phyloP scores from a whole-genome alignment of 495 filamentous ascomycete genomes.

The Tuber magnatum region DNA sequence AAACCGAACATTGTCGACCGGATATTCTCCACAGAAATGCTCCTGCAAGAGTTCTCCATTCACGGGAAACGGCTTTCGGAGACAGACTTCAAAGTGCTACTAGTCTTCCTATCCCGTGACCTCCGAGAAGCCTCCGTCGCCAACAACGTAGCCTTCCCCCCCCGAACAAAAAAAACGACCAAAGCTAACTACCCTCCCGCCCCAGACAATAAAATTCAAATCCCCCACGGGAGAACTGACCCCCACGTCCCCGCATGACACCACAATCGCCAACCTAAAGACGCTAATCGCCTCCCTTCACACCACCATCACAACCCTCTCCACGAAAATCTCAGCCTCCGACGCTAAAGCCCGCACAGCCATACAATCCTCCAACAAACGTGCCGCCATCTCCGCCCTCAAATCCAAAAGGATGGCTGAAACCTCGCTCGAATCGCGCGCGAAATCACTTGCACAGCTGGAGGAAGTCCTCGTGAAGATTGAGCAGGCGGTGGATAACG shows the following conservation, averaged over 20 bases:
- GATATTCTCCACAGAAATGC: constrained; percentile 60
- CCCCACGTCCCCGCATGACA: constrained; percentile 55
- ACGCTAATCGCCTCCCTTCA: constrained; percentile 50
- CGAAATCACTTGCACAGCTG: constrained; percentile 66
- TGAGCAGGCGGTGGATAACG: constrained; percentile 74
- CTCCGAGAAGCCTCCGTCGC: constrained; percentile 58
- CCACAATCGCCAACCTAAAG: constrained; percentile 70
- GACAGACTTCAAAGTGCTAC: constrained; percentile 59
- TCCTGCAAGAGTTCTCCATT: constrained; percentile 53
- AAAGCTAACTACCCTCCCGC: neutral
- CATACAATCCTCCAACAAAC: constrained; percentile 60
- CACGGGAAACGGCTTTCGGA: constrained; percentile 54
- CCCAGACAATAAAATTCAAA: constrained; percentile 66
- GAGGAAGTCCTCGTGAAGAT: constrained; percentile 74
- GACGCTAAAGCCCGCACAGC: constrained; percentile 58
- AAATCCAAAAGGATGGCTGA: constrained; percentile 74
- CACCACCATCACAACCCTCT: constrained; percentile 53
- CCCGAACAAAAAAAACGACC: neutral
- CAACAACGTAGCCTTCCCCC: constrained; percentile 47
- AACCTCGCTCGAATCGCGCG: constrained; percentile 58
- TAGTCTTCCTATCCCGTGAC: constrained; percentile 68
- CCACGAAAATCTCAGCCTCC: constrained; percentile 48
- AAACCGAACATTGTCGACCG: constrained; percentile 51
- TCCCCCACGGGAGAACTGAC: constrained; percentile 44
- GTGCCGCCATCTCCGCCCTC: constrained; percentile 67